These are phyloP conservation scores for Protostelium mycophagum DNA, from an alignment of 78 protist genomes.

Conservation along the genomic window DNA sequence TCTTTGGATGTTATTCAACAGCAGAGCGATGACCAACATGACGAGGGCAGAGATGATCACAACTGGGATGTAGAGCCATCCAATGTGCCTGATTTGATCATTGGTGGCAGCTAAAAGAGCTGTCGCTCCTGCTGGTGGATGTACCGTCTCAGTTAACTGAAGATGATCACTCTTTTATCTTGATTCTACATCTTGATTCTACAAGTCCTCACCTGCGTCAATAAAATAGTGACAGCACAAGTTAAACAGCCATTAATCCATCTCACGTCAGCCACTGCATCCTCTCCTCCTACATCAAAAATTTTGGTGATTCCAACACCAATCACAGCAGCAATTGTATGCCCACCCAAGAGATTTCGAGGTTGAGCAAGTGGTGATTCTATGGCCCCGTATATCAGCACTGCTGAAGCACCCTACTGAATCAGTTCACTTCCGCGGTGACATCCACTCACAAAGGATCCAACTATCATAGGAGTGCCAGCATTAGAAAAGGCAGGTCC, in stretches of 20 bases:
- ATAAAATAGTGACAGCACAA: neutral
- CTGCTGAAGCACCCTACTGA: conserved; percentile 32
- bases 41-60: neutral
- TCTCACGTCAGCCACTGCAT: neutral
- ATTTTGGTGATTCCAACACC: conserved; percentile 15
- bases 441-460: neutral
- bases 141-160: conserved; percentile 12
- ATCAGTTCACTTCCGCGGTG: neutral
- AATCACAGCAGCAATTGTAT: conserved; percentile 6
- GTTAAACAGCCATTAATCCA: neutral
- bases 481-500: neutral
- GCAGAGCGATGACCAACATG: neutral
- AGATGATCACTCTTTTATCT: neutral
- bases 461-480: neutral
- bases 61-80: neutral
- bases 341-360: conserved; percentile 18
- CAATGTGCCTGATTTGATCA: neutral
- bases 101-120: conserved; percentile 6
- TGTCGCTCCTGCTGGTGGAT: conserved; percentile 44
- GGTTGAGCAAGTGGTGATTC: conserved; percentile 38
- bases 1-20: neutral
- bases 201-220: neutral
- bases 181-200: neutral
- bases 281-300: neutral
- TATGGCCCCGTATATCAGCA: conserved; percentile 18